Evolutionary conservation across 257 asterid genomes (phyloP).

Genomic region (Nicotiana tabacum): DNA sequence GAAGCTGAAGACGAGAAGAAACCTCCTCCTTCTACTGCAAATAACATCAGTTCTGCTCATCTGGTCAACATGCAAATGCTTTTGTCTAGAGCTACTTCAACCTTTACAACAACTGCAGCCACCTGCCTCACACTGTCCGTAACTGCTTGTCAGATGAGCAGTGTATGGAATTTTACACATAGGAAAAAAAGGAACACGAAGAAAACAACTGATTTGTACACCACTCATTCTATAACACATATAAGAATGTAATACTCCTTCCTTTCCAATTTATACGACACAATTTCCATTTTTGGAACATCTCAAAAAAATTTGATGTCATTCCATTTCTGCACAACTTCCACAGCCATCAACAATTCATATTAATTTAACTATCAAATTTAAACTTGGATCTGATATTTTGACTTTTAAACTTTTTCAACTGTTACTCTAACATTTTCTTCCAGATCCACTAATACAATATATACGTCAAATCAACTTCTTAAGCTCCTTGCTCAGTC

Average conservation of each 20-base stretch:
- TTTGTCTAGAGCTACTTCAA: constrained; percentile 2
- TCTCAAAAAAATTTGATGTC: neutral
- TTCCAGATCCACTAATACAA: neutral
- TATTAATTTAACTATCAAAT: neutral
- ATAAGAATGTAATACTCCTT: neutral
- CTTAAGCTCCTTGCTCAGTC: neutral
- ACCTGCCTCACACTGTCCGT: constrained; percentile 18
- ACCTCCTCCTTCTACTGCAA: constrained; percentile 99
- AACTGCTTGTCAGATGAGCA: constrained; percentile 1
- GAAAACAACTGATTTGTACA: neutral
- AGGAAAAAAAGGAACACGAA: neutral
- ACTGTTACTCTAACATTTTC: neutral
- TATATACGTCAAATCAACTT: neutral
- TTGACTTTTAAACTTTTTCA: neutral
- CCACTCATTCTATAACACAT: neutral
- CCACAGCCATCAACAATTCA: neutral
- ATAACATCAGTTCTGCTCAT: constrained; percentile 95
- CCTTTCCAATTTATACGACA: neutral
- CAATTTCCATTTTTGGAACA: neutral
- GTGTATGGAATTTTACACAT: neutral
- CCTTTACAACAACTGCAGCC: constrained; percentile 6
- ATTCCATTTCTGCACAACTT: neutral
- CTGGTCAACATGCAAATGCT: constrained; percentile 42
- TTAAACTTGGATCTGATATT: neutral
- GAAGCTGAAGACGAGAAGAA: constrained; percentile 99